Base-by-base conservation (phyloP, 2,329 filamentous ascomycete genomes). In the Leptographium procerum region DNA sequence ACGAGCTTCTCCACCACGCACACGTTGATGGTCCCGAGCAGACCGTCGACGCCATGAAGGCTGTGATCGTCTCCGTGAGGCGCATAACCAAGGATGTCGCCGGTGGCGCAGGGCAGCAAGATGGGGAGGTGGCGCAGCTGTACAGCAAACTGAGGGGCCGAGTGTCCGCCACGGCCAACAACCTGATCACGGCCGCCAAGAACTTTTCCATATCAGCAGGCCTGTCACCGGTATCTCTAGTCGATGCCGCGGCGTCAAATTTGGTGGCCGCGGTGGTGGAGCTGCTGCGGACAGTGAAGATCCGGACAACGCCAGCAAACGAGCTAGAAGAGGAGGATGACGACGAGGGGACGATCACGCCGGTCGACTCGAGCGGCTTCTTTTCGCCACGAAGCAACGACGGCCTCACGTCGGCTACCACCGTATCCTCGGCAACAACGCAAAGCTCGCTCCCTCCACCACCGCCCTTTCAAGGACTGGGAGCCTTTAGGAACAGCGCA, bases 231-330 rank as follows among this genome's bases (percentile, higher is more conserved):
- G 87, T 99, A n/a, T 95, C 90, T 7, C 75, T 99, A 3, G 77
- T 99, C 26, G 94, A 99, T 70, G 94, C 92, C 4, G 92, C 94
- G 2, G 91, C 92, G 9, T 94, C 89, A 28, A 91, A 99, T 72
- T 78, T 97, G 40, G 89, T 90, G 1, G 85, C 88, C 5, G 85
- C 91, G 2, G 80, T 97, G 28, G 85, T 99, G 24, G 91, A 96
- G 66, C 79, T 97, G 16, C 78, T 96, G 57, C 87, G 89, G 54
- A 76, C 82, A 6, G 91, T 90, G 66, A 96, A 95, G 73, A 89
- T 97, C 63, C 82, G 87, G 34, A 78, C 84, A 10, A 94, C 89
- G 0, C 85, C 88, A 2, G 79, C 79, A 1, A 83, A 83, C 52
- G 89, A 95, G 66, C 74, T 94, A n/a, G 87, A 90, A 57, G 83